Conservation (phyloP, 495 filamentous ascomycete species). For the Polyplosphaeria fusca region DNA sequence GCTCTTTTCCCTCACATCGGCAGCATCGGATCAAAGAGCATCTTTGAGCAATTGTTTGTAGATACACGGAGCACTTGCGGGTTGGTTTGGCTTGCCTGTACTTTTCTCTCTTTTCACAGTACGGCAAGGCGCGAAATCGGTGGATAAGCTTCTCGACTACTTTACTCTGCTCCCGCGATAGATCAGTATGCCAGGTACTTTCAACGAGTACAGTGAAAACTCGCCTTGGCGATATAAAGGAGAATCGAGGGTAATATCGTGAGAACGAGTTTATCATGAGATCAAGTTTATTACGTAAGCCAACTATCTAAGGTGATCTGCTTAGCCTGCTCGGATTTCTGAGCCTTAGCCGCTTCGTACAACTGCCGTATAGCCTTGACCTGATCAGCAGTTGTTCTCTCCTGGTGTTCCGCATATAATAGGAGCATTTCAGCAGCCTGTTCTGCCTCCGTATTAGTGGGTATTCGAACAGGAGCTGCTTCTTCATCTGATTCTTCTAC, state of each 20-base stretch:
- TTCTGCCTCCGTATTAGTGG: no score
- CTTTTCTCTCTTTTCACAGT: not conserved
- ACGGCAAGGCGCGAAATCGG: not conserved
- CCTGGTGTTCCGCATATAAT: no score
- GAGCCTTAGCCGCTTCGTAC: no score
- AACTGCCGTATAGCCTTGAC: no score
- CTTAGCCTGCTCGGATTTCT: no score
- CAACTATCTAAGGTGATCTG: no score
- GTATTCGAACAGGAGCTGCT: no score
- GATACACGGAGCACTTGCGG: slow-evolving; percentile 6
- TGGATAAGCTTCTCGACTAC: not conserved
- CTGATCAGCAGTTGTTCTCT: no score
- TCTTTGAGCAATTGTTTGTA: slow-evolving; percentile 18
- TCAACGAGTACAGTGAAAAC: not conserved
- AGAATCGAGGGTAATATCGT: not conserved
- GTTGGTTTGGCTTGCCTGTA: not conserved
- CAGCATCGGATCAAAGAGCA: slow-evolving; percentile 13
- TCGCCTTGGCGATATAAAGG: not conserved
- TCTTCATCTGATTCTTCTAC: no score
- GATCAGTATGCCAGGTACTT: not conserved
- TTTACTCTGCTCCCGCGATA: no score
- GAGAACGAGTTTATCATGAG: not conserved
- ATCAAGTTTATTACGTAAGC: no score
- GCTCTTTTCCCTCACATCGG: not conserved
- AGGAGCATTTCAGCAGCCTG: no score